Percentiles rank a stretch among this genome's conserved stretches.
Evolutionary conservation across 176 grass and related monocot genomes (phyloP).

Genomic region (Leersia perrieri): DNA sequence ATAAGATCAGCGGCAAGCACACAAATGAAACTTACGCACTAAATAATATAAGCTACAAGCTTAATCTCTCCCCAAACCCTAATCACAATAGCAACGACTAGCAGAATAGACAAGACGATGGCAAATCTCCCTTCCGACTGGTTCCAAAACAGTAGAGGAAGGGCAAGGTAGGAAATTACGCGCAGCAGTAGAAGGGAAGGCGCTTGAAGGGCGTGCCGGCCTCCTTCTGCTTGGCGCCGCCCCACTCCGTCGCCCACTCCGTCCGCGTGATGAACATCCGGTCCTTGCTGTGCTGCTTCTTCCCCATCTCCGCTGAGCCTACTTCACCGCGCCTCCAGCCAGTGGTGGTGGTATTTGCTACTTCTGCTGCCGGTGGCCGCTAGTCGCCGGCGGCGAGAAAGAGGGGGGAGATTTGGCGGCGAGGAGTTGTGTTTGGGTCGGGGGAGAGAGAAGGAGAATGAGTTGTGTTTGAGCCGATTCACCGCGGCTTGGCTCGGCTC

Average conservation of each 20-base stretch:
- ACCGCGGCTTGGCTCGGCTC: slow-evolving; percentile 8
- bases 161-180: slow-evolving; percentile 39
- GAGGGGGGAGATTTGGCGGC: slow-evolving; percentile 25
- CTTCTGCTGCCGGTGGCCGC: neutral
- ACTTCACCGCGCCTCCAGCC: neutral
- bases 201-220: slow-evolving; percentile 68
- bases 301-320: slow-evolving; percentile 65
- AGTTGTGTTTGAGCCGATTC: neutral
- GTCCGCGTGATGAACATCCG: slow-evolving; percentile 96
- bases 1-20: neutral
- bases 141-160: neutral
- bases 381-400: slow-evolving; percentile 33
- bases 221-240: slow-evolving; percentile 89
- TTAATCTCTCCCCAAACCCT: neutral
- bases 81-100: slow-evolving; percentile 16
- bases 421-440: neutral
- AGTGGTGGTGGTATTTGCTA: neutral
- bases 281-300: slow-evolving; percentile 99
- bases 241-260: slow-evolving; percentile 98
- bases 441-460: slow-evolving; percentile 1
- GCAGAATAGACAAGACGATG: neutral
- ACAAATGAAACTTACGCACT: neutral
- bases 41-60: slow-evolving; percentile 30
- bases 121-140: neutral
- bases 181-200: slow-evolving; percentile 97